Conservation (phyloP, 2,329 filamentous ascomycete species). For the Zelopaecilomyces penicillatus region DNA sequence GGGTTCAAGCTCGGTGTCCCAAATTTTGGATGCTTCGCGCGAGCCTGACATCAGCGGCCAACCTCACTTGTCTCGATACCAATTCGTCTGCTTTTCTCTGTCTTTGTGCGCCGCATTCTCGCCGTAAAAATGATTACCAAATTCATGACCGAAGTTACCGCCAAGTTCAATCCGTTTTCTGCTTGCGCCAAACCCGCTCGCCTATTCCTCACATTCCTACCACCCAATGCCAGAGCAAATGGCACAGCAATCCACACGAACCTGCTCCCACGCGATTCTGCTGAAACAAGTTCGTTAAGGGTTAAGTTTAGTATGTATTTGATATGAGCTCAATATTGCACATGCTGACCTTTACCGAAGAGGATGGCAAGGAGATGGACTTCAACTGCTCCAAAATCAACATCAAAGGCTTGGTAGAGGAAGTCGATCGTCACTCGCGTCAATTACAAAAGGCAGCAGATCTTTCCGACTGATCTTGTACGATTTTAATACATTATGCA, state of each 20-base stretch:
- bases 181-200: slow-evolving; percentile 71
- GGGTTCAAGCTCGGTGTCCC: background rate
- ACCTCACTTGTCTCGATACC: background rate
- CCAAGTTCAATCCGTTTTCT: slow-evolving; percentile 90
- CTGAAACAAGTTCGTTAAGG: slow-evolving; percentile 58
- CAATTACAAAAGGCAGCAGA: slow-evolving; percentile 75
- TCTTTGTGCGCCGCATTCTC: slow-evolving; percentile 1
- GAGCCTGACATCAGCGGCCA: background rate
- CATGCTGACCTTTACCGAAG: slow-evolving; percentile 36
- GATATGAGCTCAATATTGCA: background rate
- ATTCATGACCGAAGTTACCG: slow-evolving; percentile 76
- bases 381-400: slow-evolving; percentile 73
- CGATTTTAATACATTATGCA: slow-evolving; percentile 17
- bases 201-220: slow-evolving; percentile 78
- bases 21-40: slow-evolving; percentile 5
- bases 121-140: slow-evolving; percentile 64
- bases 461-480: slow-evolving; percentile 43
- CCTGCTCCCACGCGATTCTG: slow-evolving; percentile 62
- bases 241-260: slow-evolving; percentile 72
- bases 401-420: slow-evolving; percentile 79
- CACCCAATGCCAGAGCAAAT: slow-evolving; percentile 63
- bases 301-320: slow-evolving; percentile 76
- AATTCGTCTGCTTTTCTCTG: background rate
- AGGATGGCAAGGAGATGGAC: slow-evolving; percentile 86
- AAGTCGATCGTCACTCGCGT: slow-evolving; percentile 85